Percentiles rank a stretch among this genome's conserved stretches.
Conservation (phyloP, 345 rosid species). For the Hirschfeldia incana region DNA sequence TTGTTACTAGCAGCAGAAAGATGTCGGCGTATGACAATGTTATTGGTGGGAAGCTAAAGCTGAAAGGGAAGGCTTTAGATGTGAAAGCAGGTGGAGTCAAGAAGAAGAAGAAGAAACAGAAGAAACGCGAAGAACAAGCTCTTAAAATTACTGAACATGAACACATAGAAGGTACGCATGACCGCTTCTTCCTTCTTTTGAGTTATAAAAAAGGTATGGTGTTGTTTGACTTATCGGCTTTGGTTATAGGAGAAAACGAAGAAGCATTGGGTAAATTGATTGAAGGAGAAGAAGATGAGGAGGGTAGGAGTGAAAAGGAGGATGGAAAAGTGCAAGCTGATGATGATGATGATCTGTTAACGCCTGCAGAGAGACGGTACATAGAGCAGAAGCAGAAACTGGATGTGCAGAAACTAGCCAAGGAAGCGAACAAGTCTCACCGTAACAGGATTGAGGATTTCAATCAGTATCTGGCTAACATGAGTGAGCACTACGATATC, state of each 20-base stretch:
- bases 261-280: slow-evolving; percentile 32
- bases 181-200: not conserved
- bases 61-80: slow-evolving; percentile 89
- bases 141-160: slow-evolving; percentile 47
- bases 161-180: slow-evolving; percentile 46
- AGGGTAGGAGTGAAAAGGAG: slow-evolving; percentile 39
- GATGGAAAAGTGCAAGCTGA: slow-evolving; percentile 45
- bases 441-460: slow-evolving; percentile 83
- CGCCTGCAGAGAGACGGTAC: slow-evolving; percentile 68
- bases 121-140: slow-evolving; percentile 52
- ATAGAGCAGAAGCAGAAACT: slow-evolving; percentile 71
- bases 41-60: slow-evolving; percentile 85
- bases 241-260: slow-evolving; percentile 40
- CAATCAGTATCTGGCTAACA: slow-evolving; percentile 84
- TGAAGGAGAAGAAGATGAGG: slow-evolving; percentile 39
- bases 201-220: not conserved
- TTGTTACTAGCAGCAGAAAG: slow-evolving; percentile 28
- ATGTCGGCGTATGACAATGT: slow-evolving; percentile 81
- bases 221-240: not conserved
- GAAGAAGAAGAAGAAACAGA: slow-evolving; percentile 55
- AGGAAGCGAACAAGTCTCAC: slow-evolving; percentile 77
- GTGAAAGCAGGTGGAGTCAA: slow-evolving; percentile 84
- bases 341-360: slow-evolving; percentile 57
- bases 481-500: slow-evolving; percentile 93
- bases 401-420: slow-evolving; percentile 62